Conservation (phyloP, 768 basidiomycete species). For the Boletus sensibilis region DNA sequence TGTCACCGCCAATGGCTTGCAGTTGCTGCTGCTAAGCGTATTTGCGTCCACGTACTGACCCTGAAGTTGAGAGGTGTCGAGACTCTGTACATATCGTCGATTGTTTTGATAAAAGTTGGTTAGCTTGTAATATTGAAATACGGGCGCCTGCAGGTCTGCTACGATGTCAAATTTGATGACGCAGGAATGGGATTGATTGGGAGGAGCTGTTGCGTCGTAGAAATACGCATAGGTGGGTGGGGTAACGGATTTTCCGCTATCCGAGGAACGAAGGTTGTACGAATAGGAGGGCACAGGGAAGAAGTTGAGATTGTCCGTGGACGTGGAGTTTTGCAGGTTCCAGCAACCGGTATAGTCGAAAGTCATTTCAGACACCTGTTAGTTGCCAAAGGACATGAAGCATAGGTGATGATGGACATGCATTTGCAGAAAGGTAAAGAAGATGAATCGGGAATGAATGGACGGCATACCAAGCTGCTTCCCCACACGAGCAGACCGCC, state of each 20-base stretch:
- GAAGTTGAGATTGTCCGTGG: slow-evolving; percentile 40
- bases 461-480: slow-evolving; percentile 52
- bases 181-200: slow-evolving; percentile 59
- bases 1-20: slow-evolving; percentile 77
- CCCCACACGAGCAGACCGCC: slow-evolving; percentile 96
- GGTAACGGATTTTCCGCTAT: slow-evolving; percentile 43
- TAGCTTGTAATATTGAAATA: slow-evolving; percentile 95
- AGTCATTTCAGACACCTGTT: slow-evolving; percentile 85
- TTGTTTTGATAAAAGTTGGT: slow-evolving; percentile 99
- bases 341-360: slow-evolving; percentile 96
- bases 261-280: slow-evolving; percentile 62
- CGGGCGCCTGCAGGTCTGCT: slow-evolving; percentile 64
- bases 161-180: slow-evolving; percentile 81
- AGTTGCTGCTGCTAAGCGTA: slow-evolving; percentile 68
- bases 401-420: background rate
- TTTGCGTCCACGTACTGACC: slow-evolving; percentile 56
- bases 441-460: slow-evolving; percentile 25
- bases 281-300: slow-evolving; percentile 60
- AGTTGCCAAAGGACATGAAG: background rate
- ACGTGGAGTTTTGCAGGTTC: slow-evolving; percentile 41
- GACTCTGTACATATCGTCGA: slow-evolving; percentile 92
- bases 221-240: slow-evolving; percentile 78
- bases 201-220: slow-evolving; percentile 43
- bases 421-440: slow-evolving; percentile 2
- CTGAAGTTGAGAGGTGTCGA: slow-evolving; percentile 80